These are phyloP conservation scores for Phytophthora idaei DNA, from an alignment of 352 stramenopile species.

Conservation along the genomic window DNA sequence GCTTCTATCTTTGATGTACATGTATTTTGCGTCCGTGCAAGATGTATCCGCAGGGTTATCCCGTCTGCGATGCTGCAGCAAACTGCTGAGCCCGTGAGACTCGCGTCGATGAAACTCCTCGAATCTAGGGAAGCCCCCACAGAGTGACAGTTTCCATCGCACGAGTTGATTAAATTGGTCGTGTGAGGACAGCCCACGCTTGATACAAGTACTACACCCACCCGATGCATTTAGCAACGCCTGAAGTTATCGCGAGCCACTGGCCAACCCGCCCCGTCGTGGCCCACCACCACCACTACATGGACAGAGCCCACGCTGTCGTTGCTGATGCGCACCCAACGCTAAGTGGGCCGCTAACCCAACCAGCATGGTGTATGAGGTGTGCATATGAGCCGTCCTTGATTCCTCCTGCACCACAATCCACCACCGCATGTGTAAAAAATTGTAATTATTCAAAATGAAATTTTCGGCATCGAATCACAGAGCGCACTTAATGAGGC, in stretches of 20 bases:
- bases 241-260: background rate
- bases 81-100: too few relatives aligned
- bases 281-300: background rate
- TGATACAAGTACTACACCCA: background rate
- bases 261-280: background rate
- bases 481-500: slow-evolving; percentile 10
- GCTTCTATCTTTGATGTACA: slow-evolving; percentile 6
- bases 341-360: slow-evolving; percentile 6
- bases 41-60: background rate
- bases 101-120: too few relatives aligned
- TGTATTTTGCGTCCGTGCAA: slow-evolving; percentile 5
- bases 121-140: too few relatives aligned
- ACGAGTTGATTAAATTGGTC: background rate
- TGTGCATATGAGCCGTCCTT: slow-evolving; percentile 12
- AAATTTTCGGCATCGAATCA: slow-evolving; percentile 21
- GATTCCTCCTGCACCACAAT: slow-evolving; percentile 14
- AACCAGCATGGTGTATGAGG: slow-evolving; percentile 15
- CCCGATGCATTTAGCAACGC: too few relatives aligned
- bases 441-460: background rate
- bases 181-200: background rate
- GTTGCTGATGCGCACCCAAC: slow-evolving; percentile 20
- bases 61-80: too few relatives aligned
- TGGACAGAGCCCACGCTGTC: slow-evolving; percentile 1
- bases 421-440: background rate
- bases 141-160: background rate